Conservation (phyloP, 2,329 filamentous ascomycete genomes). For the Paecilomyces sp. region DNA sequence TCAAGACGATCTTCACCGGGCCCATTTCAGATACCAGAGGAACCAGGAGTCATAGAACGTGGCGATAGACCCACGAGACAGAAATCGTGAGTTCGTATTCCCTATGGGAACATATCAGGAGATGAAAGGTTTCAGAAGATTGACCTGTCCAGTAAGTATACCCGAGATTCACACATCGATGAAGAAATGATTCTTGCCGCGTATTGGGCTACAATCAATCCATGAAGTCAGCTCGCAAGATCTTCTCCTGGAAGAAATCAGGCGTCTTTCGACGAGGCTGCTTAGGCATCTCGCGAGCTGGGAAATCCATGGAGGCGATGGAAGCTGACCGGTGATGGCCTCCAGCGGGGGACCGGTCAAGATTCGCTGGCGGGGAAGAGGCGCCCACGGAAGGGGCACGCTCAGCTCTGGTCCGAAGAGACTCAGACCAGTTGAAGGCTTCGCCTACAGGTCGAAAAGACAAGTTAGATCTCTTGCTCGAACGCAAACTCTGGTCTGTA, state of each 20-base stretch:
- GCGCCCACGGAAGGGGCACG: constrained; percentile 52
- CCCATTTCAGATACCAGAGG: background rate
- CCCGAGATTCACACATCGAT: background rate
- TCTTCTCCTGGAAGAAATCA: constrained; percentile 93
- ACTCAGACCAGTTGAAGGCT: constrained; percentile 96
- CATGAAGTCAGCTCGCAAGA: constrained; percentile 97
- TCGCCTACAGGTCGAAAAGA: constrained; percentile 59
- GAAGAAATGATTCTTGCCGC: background rate
- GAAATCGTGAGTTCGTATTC: background rate
- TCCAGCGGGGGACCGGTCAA: constrained; percentile 38
- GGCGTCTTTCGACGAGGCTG: constrained; percentile 59
- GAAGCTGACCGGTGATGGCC: constrained; percentile 34
- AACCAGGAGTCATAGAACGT: background rate
- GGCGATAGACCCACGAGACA: background rate
- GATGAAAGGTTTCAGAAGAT: background rate
- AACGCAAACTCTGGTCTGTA: constrained; percentile 24
- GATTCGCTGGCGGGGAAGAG: constrained; percentile 19
- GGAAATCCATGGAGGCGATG: constrained; percentile 51
- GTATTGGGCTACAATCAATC: constrained; percentile 48
- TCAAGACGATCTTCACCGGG: background rate
- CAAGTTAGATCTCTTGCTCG: constrained; percentile 35
- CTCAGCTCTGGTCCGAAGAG: constrained; percentile 85
- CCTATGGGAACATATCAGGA: background rate
- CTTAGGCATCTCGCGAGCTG: constrained; percentile 37
- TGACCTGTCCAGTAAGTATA: background rate